These are phyloP conservation scores for Aspergillus piperis DNA, from an alignment of 2,329 filamentous ascomycete species.

Conservation along the genomic window DNA sequence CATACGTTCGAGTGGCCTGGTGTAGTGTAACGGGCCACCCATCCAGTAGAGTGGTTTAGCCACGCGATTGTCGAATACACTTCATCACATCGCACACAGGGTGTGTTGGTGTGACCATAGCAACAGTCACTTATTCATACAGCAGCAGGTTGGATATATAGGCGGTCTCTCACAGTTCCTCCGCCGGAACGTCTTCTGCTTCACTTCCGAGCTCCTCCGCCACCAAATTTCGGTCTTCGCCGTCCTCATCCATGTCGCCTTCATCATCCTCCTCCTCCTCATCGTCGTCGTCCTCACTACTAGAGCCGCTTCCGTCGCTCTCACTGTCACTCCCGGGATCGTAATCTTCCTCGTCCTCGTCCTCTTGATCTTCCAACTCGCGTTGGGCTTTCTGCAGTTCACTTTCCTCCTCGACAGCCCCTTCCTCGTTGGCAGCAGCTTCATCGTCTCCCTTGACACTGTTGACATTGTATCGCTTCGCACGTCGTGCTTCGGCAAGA, in stretches of 20 bases:
- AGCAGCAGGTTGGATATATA: conserved; percentile 3
- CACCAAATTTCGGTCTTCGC: conserved; percentile 39
- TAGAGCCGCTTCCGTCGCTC: conserved; percentile 50
- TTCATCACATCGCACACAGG: background rate
- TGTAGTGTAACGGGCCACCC: background rate
- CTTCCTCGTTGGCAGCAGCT: conserved; percentile 24
- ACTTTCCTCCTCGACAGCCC: conserved; percentile 53
- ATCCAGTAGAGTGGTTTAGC: background rate
- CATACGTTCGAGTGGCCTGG: background rate
- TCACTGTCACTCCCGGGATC: conserved; percentile 53
- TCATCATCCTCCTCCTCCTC: conserved; percentile 31
- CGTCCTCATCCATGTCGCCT: conserved; percentile 30
- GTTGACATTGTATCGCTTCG: conserved; percentile 61
- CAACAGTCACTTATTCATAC: conserved; percentile 1
- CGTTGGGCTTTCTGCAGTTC: conserved; percentile 61
- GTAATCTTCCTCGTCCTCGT: conserved; percentile 54
- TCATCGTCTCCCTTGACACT: conserved; percentile 33
- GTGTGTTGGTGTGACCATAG: background rate
- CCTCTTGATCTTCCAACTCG: conserved; percentile 51
- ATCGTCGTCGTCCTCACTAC: conserved; percentile 45
- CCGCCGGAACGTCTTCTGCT: conserved; percentile 42
- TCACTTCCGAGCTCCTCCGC: conserved; percentile 48
- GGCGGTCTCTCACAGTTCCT: conserved; percentile 26
- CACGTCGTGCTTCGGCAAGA: conserved; percentile 60
- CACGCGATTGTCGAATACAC: background rate